A percentile compares a stretch with the other conserved stretches of the same genome.
Evolutionary conservation across 179 eudicot species (phyloP).

Genomic region (Drosera spatulata): DNA sequence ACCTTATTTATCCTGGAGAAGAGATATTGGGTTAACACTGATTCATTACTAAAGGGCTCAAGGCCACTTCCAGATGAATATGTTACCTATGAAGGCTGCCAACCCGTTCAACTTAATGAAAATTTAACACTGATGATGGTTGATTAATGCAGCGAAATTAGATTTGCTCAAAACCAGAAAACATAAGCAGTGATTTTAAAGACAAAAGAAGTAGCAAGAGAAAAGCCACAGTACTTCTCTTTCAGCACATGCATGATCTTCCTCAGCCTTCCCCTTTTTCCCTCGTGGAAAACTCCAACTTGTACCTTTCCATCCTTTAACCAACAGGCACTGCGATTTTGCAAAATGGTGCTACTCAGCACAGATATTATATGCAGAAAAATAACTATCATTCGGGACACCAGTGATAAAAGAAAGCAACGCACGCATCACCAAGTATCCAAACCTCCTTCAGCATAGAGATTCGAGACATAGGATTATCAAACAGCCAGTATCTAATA

Average conservation of each 20-base stretch:
- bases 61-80: no score
- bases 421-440: no score
- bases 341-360: neutral
- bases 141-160: neutral
- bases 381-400: neutral
- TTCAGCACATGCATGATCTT: slow-evolving; percentile 46
- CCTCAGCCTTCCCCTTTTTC: slow-evolving; percentile 96
- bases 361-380: neutral
- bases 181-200: neutral
- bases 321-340: slow-evolving; percentile 68
- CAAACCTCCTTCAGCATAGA: no score
- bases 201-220: neutral
- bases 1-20: no score
- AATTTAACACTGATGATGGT: neutral
- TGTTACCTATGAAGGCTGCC: no score
- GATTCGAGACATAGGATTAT: no score
- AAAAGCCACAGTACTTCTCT: slow-evolving; percentile 9
- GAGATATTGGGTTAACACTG: no score
- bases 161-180: neutral
- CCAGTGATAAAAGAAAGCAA: no score
- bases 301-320: slow-evolving; percentile 98
- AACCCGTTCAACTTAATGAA: no score
- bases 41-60: no score
- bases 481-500: neutral
- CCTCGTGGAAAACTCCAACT: slow-evolving; percentile 99